A percentile compares a stretch with the other conserved stretches of the same genome.
Conservation (phyloP, 768 basidiomycete species). For the Leccinum boreale region DNA sequence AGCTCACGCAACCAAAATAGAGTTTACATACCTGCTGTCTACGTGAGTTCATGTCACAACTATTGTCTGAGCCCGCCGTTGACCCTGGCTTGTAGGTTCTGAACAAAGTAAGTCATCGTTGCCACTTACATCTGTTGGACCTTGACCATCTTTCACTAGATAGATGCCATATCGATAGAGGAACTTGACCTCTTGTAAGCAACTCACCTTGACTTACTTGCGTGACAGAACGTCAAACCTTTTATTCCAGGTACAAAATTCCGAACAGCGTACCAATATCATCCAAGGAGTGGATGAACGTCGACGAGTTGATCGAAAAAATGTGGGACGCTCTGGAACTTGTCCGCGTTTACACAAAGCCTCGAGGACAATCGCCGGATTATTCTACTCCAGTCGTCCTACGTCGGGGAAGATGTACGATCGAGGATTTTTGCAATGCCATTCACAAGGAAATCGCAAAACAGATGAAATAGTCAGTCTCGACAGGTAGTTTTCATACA, state of each 20-base stretch:
- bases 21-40: constrained; percentile 91
- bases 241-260: constrained; percentile 72
- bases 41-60: constrained; percentile 47
- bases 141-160: constrained; percentile 41
- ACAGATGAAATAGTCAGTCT: constrained; percentile 89
- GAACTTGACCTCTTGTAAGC: constrained; percentile 86
- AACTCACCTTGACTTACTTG: constrained; percentile 5
- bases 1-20: constrained; percentile 36
- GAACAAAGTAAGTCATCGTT: constrained; percentile 61
- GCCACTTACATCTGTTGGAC: not conserved
- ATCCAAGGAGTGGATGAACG: constrained; percentile 91
- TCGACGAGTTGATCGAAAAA: constrained; percentile 88
- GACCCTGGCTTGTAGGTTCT: constrained; percentile 48
- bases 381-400: constrained; percentile 90
- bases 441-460: constrained; percentile 98
- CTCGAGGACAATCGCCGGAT: constrained; percentile 86
- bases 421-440: constrained; percentile 89
- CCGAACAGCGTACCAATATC: constrained; percentile 94
- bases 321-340: constrained; percentile 96
- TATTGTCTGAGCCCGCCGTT: not conserved
- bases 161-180: constrained; percentile 98
- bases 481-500: not conserved
- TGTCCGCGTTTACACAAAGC: constrained; percentile 96
- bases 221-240: not conserved
- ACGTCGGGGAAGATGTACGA: constrained; percentile 52